Evolutionary conservation across 176 grass and related monocot species (phyloP), one percentile per base, ranked within the genome.

Genomic region (Carex myosuroides): DNA sequence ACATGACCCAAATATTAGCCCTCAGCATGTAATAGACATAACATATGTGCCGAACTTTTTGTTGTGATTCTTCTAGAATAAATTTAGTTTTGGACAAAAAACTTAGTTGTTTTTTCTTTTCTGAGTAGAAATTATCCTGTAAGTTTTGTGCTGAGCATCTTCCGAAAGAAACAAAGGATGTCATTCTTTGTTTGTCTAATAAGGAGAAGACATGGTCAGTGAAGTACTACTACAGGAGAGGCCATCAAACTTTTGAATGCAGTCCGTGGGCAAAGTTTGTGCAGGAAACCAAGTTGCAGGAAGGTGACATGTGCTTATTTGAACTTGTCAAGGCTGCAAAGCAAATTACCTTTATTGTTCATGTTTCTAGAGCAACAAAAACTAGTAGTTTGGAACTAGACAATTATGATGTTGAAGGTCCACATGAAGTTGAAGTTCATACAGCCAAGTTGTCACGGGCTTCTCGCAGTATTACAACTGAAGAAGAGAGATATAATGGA

Each of bases 241-340:
- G 60, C n/a, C 33, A 6, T 44, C 71, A 41, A 50, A 29, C 57
- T 82, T 18, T 59, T 59, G 56, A 17, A 59, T 16, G 56, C 13
- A 62, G 46, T 8, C 1, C 26, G 57, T 92, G 87, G 90, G 54
- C 58, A 30, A n/a, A 63, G 2, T 92, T 92, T 78, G 81, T 89
- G 1, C 30, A 3, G 1, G 85, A 87, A 3, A 92, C 55, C 18
- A 56, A 56, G 54, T 17, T 87, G 41, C 16, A 82, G 39, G 81
- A 85, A 16, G 90, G 68, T 41, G 81, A 92, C 69, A 85, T 89
- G 13, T 89, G 82, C 63, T 17, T 89, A 24, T 71, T 92, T 66
- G 55, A 85, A 13, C 62, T 66, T 35, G 20, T 32, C 64, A 66
- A 26, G 78, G 37, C 85, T 21, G 58, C 8, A 0, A 64, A 60